Percentiles rank a stretch among this genome's conserved stretches.
phyloP scores from a whole-genome alignment of 805 yeast genomes.

The Clavispora santaluciae region DNA sequence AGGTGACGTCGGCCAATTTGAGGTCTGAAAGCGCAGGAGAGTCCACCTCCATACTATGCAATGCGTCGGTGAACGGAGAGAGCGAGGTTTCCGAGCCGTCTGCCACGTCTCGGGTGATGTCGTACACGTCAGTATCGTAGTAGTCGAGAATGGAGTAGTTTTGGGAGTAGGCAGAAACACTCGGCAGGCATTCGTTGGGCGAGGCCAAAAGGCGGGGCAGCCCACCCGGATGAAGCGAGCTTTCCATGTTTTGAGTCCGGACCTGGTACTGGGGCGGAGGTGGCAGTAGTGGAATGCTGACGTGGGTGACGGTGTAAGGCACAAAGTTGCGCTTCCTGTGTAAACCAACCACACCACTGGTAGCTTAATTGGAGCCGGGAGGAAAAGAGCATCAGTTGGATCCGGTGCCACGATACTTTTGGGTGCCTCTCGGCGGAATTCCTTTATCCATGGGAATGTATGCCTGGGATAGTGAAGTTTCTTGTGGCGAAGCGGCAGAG shows the following conservation, averaged over 20 bases:
- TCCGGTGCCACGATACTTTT: too few relatives aligned
- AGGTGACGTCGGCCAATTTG: background rate
- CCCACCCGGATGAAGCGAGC: background rate
- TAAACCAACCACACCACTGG: background rate
- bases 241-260: background rate
- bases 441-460: too few relatives aligned
- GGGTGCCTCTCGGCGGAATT: too few relatives aligned
- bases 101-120: background rate
- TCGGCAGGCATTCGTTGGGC: background rate
- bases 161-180: slow-evolving; percentile 28
- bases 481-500: too few relatives aligned
- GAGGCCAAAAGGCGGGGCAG: background rate
- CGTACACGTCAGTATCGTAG: slow-evolving; percentile 21
- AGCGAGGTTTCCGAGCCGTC: background rate
- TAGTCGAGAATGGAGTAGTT: slow-evolving; percentile 36
- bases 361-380: too few relatives aligned
- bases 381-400: too few relatives aligned
- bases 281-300: background rate
- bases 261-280: background rate
- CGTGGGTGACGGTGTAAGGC: background rate
- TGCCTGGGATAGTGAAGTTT: too few relatives aligned
- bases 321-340: background rate
- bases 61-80: background rate
- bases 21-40: background rate
- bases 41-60: background rate